Conservation (phyloP, 2,329 filamentous ascomycete species). For the Pyricularia grisea region DNA sequence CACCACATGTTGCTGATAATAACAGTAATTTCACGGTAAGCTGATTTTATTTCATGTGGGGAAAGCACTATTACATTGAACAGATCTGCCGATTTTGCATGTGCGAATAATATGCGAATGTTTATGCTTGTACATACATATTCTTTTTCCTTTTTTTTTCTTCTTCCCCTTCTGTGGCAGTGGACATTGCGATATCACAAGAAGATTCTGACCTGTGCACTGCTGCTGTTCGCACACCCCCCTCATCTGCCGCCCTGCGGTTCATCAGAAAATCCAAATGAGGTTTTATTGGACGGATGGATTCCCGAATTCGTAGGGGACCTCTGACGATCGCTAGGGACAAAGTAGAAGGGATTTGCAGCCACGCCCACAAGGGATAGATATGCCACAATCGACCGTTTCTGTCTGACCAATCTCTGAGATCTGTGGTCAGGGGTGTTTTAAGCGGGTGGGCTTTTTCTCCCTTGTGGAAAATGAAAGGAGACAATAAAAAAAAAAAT, state of each 20-base stretch:
- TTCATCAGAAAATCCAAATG: neutral
- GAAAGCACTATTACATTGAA: neutral
- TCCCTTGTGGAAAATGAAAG: neutral
- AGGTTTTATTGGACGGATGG: neutral
- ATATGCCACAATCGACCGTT: neutral
- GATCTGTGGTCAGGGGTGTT: neutral
- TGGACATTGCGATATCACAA: neutral
- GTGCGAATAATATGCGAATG: neutral
- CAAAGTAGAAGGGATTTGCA: neutral
- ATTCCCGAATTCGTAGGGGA: neutral
- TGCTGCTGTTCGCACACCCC: neutral
- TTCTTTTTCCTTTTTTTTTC: neutral
- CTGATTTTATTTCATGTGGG: neutral
- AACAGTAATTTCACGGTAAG: neutral
- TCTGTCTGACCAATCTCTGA: neutral
- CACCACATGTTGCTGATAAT: neutral
- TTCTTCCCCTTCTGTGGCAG: neutral
- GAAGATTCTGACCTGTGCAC: neutral
- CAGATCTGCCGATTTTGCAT: neutral
- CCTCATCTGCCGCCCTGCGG: neutral
- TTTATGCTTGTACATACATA: neutral
- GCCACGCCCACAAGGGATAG: neutral
- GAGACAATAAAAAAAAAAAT: neutral
- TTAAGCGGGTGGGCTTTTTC: neutral
- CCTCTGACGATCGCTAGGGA: neutral